A percentile compares a stretch with the other conserved stretches of the same genome.
phyloP scores from a whole-genome alignment of 2,329 filamentous ascomycete genomes.

The Pseudovirgaria hyperparasitica region DNA sequence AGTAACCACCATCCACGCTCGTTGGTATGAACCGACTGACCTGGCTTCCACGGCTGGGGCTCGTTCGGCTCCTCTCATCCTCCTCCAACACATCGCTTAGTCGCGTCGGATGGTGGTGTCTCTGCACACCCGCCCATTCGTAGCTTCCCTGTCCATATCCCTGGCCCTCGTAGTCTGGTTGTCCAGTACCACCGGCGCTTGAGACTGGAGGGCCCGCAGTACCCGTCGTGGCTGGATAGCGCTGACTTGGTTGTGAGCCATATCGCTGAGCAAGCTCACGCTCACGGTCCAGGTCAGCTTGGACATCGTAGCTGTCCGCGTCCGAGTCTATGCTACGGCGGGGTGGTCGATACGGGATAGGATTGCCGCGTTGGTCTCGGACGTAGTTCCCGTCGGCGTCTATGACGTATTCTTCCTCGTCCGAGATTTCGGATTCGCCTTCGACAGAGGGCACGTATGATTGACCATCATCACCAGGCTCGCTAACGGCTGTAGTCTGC shows the following conservation, averaged over 20 bases:
- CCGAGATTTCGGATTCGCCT: slow-evolving; percentile 18
- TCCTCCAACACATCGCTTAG: slow-evolving; percentile 28
- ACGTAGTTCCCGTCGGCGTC: slow-evolving; percentile 24
- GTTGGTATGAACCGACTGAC: no score
- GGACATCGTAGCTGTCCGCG: slow-evolving; percentile 43
- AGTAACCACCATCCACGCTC: no score
- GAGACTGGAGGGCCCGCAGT: slow-evolving; percentile 12
- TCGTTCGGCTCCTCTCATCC: slow-evolving; percentile 25
- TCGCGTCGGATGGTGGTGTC: slow-evolving; percentile 26
- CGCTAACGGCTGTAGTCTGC: slow-evolving; percentile 2
- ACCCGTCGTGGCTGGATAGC: slow-evolving; percentile 16
- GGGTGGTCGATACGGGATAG: slow-evolving; percentile 20
- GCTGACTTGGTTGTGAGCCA: slow-evolving; percentile 20
- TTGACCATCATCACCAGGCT: slow-evolving; percentile 21
- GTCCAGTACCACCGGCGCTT: slow-evolving; percentile 10
- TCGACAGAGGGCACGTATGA: slow-evolving; percentile 22
- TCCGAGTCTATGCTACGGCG: slow-evolving; percentile 12
- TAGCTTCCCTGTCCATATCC: slow-evolving; percentile 23
- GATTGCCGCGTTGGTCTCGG: slow-evolving; percentile 20
- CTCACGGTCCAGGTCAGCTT: slow-evolving; percentile 36
- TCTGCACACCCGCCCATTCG: slow-evolving; percentile 25
- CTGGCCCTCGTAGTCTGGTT: slow-evolving; percentile 23
- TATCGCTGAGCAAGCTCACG: slow-evolving; percentile 35
- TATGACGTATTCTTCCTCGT: slow-evolving; percentile 25
- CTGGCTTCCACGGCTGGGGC: slow-evolving; percentile 23